Evolutionary conservation across 257 asterid genomes (phyloP).

Genomic region (Solanum chmielewskii): DNA sequence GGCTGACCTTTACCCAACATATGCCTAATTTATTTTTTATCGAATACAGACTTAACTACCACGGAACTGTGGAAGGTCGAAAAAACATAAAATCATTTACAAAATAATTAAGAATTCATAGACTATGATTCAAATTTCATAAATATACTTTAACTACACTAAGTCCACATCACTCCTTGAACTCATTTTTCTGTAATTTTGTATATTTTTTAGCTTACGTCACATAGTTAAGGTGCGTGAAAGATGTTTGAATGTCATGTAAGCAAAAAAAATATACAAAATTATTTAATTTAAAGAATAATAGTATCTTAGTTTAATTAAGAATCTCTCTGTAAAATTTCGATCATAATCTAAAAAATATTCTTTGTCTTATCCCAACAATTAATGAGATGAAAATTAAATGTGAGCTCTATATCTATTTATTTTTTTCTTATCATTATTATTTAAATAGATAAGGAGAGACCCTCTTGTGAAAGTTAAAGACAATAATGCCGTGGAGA

Average conservation of each 20-base stretch:
- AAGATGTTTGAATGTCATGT: too few species aligned
- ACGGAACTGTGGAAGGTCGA: neutral
- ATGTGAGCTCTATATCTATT: neutral
- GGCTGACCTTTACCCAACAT: neutral
- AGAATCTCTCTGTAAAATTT: rapidly evolving
- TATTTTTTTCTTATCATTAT: neutral
- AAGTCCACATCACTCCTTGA: rapidly evolving
- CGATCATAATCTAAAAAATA: rapidly evolving
- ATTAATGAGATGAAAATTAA: neutral
- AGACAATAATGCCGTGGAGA: neutral
- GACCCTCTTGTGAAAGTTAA: neutral
- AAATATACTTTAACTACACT: too few species aligned
- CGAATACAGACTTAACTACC: neutral
- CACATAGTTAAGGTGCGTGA: neutral
- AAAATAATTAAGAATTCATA: too few species aligned
- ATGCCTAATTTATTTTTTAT: neutral
- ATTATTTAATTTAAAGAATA: too few species aligned
- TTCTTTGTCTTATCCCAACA: too few species aligned
- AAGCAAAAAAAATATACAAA: too few species aligned
- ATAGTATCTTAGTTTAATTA: too few species aligned
- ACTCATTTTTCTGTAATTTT: too few species aligned
- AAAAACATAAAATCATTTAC: neutral
- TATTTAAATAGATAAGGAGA: neutral
- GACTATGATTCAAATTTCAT: rapidly evolving
- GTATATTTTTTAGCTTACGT: too few species aligned